Evolutionary conservation across 768 basidiomycete genomes (phyloP), one percentile per base, ranked within the genome.

Genomic region (Coprinopsis cinerea): DNA sequence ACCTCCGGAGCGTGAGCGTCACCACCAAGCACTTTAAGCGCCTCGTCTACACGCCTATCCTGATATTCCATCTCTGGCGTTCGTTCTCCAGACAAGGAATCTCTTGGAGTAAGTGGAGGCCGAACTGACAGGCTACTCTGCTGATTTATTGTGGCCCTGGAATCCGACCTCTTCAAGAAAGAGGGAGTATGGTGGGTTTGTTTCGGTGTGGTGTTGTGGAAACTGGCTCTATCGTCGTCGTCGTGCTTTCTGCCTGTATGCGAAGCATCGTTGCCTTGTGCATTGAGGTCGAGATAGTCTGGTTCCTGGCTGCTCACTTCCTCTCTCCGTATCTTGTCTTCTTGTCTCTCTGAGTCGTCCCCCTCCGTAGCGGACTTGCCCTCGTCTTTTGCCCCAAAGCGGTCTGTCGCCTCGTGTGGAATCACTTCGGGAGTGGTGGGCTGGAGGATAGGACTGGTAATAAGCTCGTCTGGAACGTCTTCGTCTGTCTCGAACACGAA

Each of bases 401-500:
- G 58, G 35, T 71, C 75, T 17, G 65, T 57, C 7, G 63, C 56
- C 39, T 64, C 50, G 30, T 58, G 53, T 53, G 60, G 37, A 57
- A 57, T 53, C 23, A 45, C 42, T 32, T 73, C 72, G 3, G 72
- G 72, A 23, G 71, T 69, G 2, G 83, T 83, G 7, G 87, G 80
- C 53, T 83, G 74, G 13, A 95, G 79, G 20, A 99, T 70, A 22
- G 96, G 96, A 67, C 88, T 92, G 0, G 96, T 99, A 55, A 93
- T 87, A 53, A 99, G 81, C 63, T 93, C 89, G 41, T 81, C 86
- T 2, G 96, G 95, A 25, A 98, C 84, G 51, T 97, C 92, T 32
- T 85, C 90, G 34, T 94, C 90, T 0, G 95, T 97, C 67, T 99
- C 95, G 57, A 98, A 92, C 34, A 99, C 88, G 61, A 98, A 98